A percentile compares a stretch with the other conserved stretches of the same genome.
Conservation (phyloP, 1,284 basidiomycete genomes). For the Boletus albobrunnescens region DNA sequence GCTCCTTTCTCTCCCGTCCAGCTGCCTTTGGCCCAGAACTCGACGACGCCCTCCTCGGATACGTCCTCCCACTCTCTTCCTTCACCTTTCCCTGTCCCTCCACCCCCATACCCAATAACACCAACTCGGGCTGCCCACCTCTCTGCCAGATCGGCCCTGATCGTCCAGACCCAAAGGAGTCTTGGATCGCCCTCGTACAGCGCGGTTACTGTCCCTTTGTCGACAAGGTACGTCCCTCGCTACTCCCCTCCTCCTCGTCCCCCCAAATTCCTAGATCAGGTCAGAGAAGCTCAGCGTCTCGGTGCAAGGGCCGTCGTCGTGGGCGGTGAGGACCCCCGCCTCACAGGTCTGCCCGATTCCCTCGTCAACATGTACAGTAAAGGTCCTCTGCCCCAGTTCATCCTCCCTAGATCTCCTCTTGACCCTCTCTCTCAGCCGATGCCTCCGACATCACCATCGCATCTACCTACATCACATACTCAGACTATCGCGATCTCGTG, state of each 20-base stretch:
- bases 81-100: constrained; percentile 56
- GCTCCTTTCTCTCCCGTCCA: constrained; percentile 60
- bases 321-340: constrained; percentile 68
- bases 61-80: constrained; percentile 72
- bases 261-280: constrained; percentile 23
- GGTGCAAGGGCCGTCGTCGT: constrained; percentile 89
- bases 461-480: constrained; percentile 70
- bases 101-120: constrained; percentile 13
- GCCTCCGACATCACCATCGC: constrained; percentile 68
- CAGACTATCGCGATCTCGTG: constrained; percentile 61
- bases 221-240: constrained; percentile 54
- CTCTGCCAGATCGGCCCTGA: constrained; percentile 55
- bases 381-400: constrained; percentile 42
- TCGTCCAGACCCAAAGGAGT: constrained; percentile 54
- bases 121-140: constrained; percentile 61
- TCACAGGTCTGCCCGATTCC: constrained; percentile 68
- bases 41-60: constrained; percentile 63
- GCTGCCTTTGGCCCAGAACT: constrained; percentile 76
- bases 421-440: constrained; percentile 48
- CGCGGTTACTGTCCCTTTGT: constrained; percentile 85
- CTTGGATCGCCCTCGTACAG: constrained; percentile 85
- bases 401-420: neutral
- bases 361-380: constrained; percentile 89
- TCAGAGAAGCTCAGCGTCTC: constrained; percentile 70
- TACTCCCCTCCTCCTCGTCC: too few relatives aligned